Conservation (phyloP, 1,139 yeast species). For the Scheffersomyces quercinus region DNA sequence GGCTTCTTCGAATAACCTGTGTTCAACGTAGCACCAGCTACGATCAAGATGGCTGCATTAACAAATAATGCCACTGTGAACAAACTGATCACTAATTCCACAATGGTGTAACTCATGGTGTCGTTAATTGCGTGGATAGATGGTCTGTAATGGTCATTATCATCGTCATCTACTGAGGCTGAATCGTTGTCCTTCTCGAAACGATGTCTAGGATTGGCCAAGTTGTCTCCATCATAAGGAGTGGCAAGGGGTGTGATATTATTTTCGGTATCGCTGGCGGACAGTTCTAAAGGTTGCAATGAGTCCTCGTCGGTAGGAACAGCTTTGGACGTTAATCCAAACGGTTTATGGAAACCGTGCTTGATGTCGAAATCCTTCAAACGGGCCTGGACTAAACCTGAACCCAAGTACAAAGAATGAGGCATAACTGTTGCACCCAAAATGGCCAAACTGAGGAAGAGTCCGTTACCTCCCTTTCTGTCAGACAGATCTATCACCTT, state of each 20-base stretch:
- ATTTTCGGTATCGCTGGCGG: conserved; percentile 3
- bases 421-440: conserved; percentile 99
- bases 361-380: conserved; percentile 76
- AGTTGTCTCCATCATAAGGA: conserved; percentile 6
- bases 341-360: conserved; percentile 51
- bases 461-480: conserved; percentile 63
- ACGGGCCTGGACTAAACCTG: conserved; percentile 91
- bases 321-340: conserved; percentile 2
- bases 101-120: conserved; percentile 70
- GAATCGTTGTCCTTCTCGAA: conserved; percentile 14
- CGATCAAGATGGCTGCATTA: conserved; percentile 79
- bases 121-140: conserved; percentile 70
- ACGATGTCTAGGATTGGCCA: conserved; percentile 2
- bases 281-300: conserved; percentile 1
- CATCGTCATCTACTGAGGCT: conserved; percentile 15
- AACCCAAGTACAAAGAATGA: conserved; percentile 87
- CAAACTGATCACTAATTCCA: conserved; percentile 72
- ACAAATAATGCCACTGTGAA: conserved; percentile 83
- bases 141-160: conserved; percentile 53
- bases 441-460: conserved; percentile 85
- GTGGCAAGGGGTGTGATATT: conserved; percentile 11
- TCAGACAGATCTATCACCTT: conserved; percentile 63
- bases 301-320: neutral
- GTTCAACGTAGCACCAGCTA: conserved; percentile 75
- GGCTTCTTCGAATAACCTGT: conserved; percentile 4